Percentiles rank a stretch among this genome's conserved stretches.
These are phyloP conservation scores for Boletus rubropictus DNA, from an alignment of 768 basidiomycete species.

Conservation along the genomic window DNA sequence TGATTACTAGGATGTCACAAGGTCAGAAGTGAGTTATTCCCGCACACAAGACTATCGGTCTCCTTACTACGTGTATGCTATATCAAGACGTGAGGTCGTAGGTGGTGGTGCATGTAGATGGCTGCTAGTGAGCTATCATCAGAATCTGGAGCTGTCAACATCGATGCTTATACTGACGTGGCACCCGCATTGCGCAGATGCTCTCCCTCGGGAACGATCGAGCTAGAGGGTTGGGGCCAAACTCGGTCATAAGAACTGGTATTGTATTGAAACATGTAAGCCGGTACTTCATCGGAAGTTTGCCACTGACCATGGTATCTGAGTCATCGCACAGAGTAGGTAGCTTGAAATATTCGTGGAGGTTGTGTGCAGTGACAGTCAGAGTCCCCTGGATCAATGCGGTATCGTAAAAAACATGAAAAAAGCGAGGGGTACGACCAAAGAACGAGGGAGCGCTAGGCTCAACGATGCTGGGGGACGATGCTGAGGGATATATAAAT, in stretches of 20 bases:
- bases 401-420: constrained; percentile 12
- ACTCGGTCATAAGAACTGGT: constrained; percentile 9
- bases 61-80: constrained; percentile 9
- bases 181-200: not conserved
- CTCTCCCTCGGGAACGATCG: not conserved
- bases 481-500: constrained; percentile 15
- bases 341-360: not conserved
- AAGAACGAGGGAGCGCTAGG: constrained; percentile 2
- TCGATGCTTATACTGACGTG: constrained; percentile 8
- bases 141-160: not conserved
- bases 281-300: not conserved
- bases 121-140: constrained; percentile 3
- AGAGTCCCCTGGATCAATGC: constrained; percentile 9
- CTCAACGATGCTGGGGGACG: too few species aligned
- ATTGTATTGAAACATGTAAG: constrained; percentile 1
- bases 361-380: not conserved
- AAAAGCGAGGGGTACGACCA: constrained; percentile 4
- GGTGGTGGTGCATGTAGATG: not conserved
- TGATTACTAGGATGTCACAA: constrained; percentile 1
- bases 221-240: not conserved
- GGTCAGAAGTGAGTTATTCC: not conserved
- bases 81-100: not conserved
- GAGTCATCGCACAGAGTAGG: constrained; percentile 9
- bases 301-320: constrained; percentile 5
- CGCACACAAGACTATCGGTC: not conserved